A percentile compares a stretch with the other conserved stretches of the same genome.
These are phyloP conservation scores for Furcasterigmium sp. DNA, from an alignment of 2,329 filamentous ascomycete genomes.

Conservation along the genomic window DNA sequence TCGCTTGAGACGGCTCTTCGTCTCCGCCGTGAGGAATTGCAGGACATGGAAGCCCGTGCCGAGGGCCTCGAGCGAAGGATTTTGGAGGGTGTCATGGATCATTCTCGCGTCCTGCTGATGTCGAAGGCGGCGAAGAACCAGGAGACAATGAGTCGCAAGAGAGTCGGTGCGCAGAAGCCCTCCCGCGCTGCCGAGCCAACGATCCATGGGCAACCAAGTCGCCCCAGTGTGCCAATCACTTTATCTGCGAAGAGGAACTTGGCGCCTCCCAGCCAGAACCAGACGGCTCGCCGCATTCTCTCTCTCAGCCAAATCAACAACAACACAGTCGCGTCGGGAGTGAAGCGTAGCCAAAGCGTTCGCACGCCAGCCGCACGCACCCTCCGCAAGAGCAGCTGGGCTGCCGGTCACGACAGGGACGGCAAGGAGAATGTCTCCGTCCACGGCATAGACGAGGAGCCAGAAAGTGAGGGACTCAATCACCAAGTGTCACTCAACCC, in stretches of 20 bases:
- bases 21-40: slow-evolving; percentile 84
- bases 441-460: slow-evolving; percentile 59
- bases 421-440: slow-evolving; percentile 61
- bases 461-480: slow-evolving; percentile 16
- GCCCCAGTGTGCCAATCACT: slow-evolving; percentile 28
- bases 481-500: not conserved
- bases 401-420: slow-evolving; percentile 41
- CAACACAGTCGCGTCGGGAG: slow-evolving; percentile 58
- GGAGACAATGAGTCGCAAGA: slow-evolving; percentile 56
- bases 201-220: not conserved
- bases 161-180: slow-evolving; percentile 40
- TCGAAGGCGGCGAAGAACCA: slow-evolving; percentile 52
- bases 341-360: slow-evolving; percentile 76
- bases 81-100: slow-evolving; percentile 91
- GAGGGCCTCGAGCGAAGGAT: slow-evolving; percentile 88
- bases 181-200: slow-evolving; percentile 13
- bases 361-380: slow-evolving; percentile 51
- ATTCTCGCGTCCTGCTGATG: slow-evolving; percentile 86
- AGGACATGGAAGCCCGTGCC: slow-evolving; percentile 83
- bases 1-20: slow-evolving; percentile 86
- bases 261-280: slow-evolving; percentile 38
- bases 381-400: slow-evolving; percentile 67
- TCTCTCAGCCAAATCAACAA: slow-evolving; percentile 86
- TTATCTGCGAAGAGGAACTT: slow-evolving; percentile 47
- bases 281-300: slow-evolving; percentile 72